Evolutionary conservation across 2,329 filamentous ascomycete genomes (phyloP).

Genomic region (Aspergillus jensenii): DNA sequence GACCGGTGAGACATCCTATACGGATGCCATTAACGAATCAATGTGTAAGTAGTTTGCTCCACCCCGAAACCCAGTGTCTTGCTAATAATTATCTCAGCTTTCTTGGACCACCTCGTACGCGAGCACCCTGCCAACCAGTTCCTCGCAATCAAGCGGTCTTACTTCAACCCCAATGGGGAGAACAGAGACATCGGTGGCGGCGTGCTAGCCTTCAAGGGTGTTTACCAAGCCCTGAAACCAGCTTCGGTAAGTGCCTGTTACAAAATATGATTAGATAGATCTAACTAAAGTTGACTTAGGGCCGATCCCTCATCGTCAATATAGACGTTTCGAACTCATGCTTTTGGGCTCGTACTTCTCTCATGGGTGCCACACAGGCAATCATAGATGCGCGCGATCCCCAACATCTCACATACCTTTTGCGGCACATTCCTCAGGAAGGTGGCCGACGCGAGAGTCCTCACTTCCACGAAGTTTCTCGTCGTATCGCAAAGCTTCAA

Average conservation of each 20-base stretch:
- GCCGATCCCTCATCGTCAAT: slow-evolving; percentile 73
- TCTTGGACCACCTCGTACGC: slow-evolving; percentile 85
- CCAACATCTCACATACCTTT: slow-evolving; percentile 27
- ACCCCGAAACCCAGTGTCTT: neutral
- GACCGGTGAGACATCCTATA: slow-evolving; percentile 57
- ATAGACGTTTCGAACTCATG: slow-evolving; percentile 89
- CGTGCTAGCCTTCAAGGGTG: slow-evolving; percentile 81
- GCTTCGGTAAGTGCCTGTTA: slow-evolving; percentile 53
- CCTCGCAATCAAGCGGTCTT: slow-evolving; percentile 74
- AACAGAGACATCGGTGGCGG: slow-evolving; percentile 59
- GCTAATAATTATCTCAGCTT: slow-evolving; percentile 50
- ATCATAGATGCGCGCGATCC: slow-evolving; percentile 33
- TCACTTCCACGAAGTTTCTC: slow-evolving; percentile 27
- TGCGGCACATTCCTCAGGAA: slow-evolving; percentile 25
- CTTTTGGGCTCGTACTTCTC: slow-evolving; percentile 66
- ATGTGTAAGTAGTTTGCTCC: slow-evolving; percentile 57
- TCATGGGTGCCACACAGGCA: slow-evolving; percentile 37
- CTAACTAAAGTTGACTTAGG: slow-evolving; percentile 37
- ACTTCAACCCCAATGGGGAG: slow-evolving; percentile 63
- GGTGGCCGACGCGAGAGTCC: slow-evolving; percentile 25
- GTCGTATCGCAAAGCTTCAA: slow-evolving; percentile 35
- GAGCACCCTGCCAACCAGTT: slow-evolving; percentile 70
- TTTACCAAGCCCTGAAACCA: slow-evolving; percentile 81
- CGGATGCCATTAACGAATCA: slow-evolving; percentile 70
- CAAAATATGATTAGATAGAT: neutral